Evolutionary conservation across 768 basidiomycete genomes (phyloP).

Genomic region (Suillus americanus): DNA sequence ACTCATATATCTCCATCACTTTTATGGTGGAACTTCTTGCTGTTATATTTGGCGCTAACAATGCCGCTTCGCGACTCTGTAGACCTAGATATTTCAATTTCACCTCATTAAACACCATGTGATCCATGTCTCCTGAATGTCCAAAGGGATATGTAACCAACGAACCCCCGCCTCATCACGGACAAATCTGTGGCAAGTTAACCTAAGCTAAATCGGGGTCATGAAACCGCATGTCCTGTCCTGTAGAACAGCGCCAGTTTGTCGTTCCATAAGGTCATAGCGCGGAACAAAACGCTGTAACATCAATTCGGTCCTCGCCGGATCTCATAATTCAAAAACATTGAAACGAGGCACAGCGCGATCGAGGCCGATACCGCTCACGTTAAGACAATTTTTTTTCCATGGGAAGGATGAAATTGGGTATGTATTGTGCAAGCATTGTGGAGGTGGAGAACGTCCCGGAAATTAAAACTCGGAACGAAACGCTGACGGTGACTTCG

Average conservation of each 20-base stretch:
- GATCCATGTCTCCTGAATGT: background rate
- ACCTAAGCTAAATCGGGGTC: background rate
- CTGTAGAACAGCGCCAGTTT: background rate
- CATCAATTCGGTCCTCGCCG: conserved; percentile 4
- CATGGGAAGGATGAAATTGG: background rate
- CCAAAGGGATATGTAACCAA: background rate
- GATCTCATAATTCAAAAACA: background rate
- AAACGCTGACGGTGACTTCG: conserved; percentile 2
- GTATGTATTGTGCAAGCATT: background rate
- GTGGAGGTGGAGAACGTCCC: background rate
- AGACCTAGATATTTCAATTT: background rate
- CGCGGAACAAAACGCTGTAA: background rate
- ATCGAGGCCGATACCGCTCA: background rate
- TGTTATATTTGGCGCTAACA: background rate
- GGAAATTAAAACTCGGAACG: conserved; percentile 5
- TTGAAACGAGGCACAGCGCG: background rate
- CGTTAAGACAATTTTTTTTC: background rate
- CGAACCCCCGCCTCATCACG: background rate
- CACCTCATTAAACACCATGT: conserved; percentile 1
- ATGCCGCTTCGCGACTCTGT: background rate
- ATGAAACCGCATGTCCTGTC: background rate
- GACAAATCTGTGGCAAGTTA: background rate
- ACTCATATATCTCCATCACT: background rate
- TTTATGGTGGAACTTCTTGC: background rate
- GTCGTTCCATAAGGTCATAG: background rate